Conservation (phyloP, 164 flowering plant genomes). For the Stephania cephalantha region DNA sequence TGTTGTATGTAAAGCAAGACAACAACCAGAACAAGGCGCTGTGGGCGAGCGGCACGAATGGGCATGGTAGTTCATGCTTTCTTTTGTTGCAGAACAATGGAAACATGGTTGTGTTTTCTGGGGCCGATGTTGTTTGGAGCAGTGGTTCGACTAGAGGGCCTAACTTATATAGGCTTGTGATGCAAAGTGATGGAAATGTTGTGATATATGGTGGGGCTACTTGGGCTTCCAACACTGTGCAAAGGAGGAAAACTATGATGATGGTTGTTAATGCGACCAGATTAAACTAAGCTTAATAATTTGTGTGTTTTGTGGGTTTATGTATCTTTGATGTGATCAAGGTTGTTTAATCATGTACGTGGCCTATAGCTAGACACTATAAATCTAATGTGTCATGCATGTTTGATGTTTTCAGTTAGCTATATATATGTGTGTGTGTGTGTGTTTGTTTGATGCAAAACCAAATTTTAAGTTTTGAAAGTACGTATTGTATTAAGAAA, state of each 20-base stretch:
- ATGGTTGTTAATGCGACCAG: neutral
- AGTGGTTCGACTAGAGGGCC: slow-evolving; percentile 20
- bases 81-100: slow-evolving; percentile 28
- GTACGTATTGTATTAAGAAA: too few species aligned
- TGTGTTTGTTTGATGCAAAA: too few species aligned
- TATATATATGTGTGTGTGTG: too few species aligned
- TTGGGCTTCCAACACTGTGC: slow-evolving; percentile 24
- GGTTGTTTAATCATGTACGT: too few species aligned
- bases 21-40: slow-evolving; percentile 15
- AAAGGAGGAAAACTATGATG: slow-evolving; percentile 7
- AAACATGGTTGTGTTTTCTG: slow-evolving; percentile 26
- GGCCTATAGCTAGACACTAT: neutral
- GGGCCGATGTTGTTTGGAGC: slow-evolving; percentile 25
- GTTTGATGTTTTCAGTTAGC: too few species aligned
- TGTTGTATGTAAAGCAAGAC: slow-evolving; percentile 17
- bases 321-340: too few species aligned
- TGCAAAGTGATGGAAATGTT: slow-evolving; percentile 28
- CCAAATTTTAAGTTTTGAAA: too few species aligned
- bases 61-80: slow-evolving; percentile 20
- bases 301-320: too few species aligned
- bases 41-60: slow-evolving; percentile 19
- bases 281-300: neutral
- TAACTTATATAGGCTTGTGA: slow-evolving; percentile 19
- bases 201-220: slow-evolving; percentile 30
- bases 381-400: neutral